phyloP scores from a whole-genome alignment of 139 green algal genomes.

The Volvox africanus region DNA sequence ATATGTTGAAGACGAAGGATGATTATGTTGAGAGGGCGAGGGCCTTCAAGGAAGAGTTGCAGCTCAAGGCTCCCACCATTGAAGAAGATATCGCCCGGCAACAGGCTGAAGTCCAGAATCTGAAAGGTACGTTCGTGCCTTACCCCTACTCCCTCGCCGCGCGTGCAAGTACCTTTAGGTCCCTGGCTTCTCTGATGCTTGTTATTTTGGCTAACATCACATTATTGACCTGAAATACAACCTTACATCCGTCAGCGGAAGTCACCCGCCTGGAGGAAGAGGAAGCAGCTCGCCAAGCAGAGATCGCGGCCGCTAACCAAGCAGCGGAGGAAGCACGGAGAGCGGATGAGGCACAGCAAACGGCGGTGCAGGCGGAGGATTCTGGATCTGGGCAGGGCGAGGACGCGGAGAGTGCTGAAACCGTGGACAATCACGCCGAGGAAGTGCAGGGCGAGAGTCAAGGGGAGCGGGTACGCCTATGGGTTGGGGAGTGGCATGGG shows the following conservation, averaged over 20 bases:
- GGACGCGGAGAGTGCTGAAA: background rate
- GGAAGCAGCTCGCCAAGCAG: conserved; percentile 36
- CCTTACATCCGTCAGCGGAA: background rate
- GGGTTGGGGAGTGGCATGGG: background rate
- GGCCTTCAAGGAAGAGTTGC: conserved; percentile 32
- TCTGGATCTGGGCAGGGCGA: background rate
- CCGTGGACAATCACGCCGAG: background rate
- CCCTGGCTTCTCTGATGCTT: background rate
- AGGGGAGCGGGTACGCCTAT: conserved; percentile 15
- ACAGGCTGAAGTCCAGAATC: conserved; percentile 42
- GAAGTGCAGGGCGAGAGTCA: no score
- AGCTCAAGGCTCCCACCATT: conserved; percentile 51
- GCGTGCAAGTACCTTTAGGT: background rate
- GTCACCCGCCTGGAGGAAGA: conserved; percentile 45
- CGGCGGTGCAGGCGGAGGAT: background rate
- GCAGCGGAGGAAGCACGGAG: conserved; percentile 1
- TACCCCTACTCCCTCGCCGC: background rate
- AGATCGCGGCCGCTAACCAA: conserved; percentile 41
- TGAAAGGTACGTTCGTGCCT: conserved; percentile 38
- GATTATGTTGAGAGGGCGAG: conserved; percentile 18
- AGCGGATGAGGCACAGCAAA: background rate
- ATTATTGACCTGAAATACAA: background rate
- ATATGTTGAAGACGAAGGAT: conserved; percentile 61
- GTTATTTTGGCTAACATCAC: background rate
- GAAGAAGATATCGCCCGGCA: conserved; percentile 53